A percentile compares a stretch with the other conserved stretches of the same genome.
These are phyloP conservation scores for Russula ochroleuca DNA, from an alignment of 768 basidiomycete species.

Conservation along the genomic window DNA sequence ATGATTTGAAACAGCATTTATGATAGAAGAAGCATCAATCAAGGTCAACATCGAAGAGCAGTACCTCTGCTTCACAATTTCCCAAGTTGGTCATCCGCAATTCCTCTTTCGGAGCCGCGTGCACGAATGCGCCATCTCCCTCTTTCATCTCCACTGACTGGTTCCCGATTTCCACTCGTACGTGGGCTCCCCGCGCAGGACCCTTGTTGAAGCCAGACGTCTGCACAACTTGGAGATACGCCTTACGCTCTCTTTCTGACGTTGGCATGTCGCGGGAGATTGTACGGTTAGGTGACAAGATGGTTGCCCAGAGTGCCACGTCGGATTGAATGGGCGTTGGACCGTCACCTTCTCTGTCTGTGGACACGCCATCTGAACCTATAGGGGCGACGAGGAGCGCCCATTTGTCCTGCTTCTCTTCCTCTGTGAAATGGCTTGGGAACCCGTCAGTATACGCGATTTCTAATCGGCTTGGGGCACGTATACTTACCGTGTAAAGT, in stretches of 20 bases:
- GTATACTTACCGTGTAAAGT: constrained; percentile 65
- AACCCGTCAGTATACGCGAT: constrained; percentile 1
- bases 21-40: neutral
- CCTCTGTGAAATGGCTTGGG: constrained; percentile 56
- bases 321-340: constrained; percentile 77
- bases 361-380: constrained; percentile 47
- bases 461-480: neutral
- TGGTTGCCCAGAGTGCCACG: constrained; percentile 67
- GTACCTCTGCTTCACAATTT: constrained; percentile 60
- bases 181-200: constrained; percentile 49
- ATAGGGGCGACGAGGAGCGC: constrained; percentile 69
- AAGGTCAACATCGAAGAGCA: constrained; percentile 72
- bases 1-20: constrained; percentile 4
- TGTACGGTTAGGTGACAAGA: constrained; percentile 55
- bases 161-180: constrained; percentile 47
- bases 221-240: constrained; percentile 84
- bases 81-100: constrained; percentile 60
- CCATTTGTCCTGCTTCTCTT: constrained; percentile 39
- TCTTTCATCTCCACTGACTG: constrained; percentile 60
- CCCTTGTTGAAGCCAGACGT: constrained; percentile 72
- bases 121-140: constrained; percentile 83
- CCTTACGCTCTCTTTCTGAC: constrained; percentile 43
- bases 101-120: constrained; percentile 43
- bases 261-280: constrained; percentile 48
- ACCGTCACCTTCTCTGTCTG: constrained; percentile 62